Evolutionary conservation across 108 stramenopile species (phyloP).

Genomic region (Fragilaria crotonensis): DNA sequence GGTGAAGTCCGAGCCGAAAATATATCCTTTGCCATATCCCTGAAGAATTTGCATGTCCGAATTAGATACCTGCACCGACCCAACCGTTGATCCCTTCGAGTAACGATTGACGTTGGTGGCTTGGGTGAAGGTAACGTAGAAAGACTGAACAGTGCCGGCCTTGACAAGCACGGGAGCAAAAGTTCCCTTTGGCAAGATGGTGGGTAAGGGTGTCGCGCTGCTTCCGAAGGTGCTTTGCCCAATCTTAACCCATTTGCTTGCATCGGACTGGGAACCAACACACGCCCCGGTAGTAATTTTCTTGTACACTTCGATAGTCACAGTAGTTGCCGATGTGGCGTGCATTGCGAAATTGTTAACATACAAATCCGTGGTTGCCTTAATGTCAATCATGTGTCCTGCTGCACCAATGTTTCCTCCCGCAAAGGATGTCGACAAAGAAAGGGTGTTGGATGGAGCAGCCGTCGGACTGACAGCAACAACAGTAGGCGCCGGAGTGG

Average conservation of each 20-base stretch:
- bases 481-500: slow-evolving; percentile 13
- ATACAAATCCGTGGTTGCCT: neutral
- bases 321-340: neutral
- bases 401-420: neutral
- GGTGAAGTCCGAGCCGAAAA: neutral
- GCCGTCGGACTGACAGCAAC: slow-evolving; percentile 9
- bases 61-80: neutral
- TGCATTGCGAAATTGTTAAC: slow-evolving; percentile 6
- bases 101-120: slow-evolving; percentile 5
- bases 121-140: slow-evolving; percentile 6
- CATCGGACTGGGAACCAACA: neutral
- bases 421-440: neutral
- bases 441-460: neutral
- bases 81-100: neutral
- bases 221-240: neutral
- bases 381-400: slow-evolving; percentile 7
- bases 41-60: slow-evolving; percentile 3
- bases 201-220: neutral
- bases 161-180: slow-evolving; percentile 2
- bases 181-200: slow-evolving; percentile 1
- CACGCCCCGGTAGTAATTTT: slow-evolving; percentile 1
- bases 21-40: slow-evolving; percentile 5
- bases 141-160: neutral
- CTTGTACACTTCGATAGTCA: slow-evolving; percentile 6
- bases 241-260: slow-evolving; percentile 1